Base-by-base conservation (phyloP, 225 moss, liverwort and hornwort genomes). In the Straminergon stramineum region DNA sequence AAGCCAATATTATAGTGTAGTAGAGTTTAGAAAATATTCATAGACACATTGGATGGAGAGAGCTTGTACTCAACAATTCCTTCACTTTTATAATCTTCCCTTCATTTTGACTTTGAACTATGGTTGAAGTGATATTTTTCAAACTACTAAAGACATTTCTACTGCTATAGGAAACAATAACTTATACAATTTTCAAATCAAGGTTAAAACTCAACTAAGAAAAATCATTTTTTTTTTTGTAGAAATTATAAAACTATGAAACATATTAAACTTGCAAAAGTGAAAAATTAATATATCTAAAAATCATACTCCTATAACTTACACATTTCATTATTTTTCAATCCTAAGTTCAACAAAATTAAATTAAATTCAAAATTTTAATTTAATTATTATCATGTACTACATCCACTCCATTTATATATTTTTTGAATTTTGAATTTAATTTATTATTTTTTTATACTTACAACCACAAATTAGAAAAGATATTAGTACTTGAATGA, bases 161-260 rank as follows among this genome's bases (percentile, higher is more conserved):
- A 35, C 0, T 1, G 6, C 1, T 67, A 20, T 3, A 35, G 1
- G 1, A 67, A 30, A 39, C 4, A 24, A 13, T 0, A 70, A 7
- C 2, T 24, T 20, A n/a, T 69, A 39, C 14, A 70, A 4, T 70
- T 24, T 71, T 71, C 39, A 41, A 71, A 71, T 24, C 39, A 26
- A 24, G 14, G 6, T 69, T 21, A 39, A 10, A 21, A 23, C 7
- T 6, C 6, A 68, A 68, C 11, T 13, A 39, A 69, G 22, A 13
- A 23, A 39, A 69, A 69, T 69, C n/a, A n/a, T n/a, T n/a, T n/a
- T n/a, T n/a, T n/a, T n/a, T n/a, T n/a, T 18, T n/a, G 1, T 7
- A 15, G 8, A 41, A 71, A 41, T 26, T 71, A 27, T 3, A 71
- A 43, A 15, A 27, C 3, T 68, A 68, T 37, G 6, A 11, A 15